A percentile compares a stretch with the other conserved stretches of the same genome.
phyloP scores from a whole-genome alignment of 441 rosid genomes.

The Euphorbia schlechtendalii region DNA sequence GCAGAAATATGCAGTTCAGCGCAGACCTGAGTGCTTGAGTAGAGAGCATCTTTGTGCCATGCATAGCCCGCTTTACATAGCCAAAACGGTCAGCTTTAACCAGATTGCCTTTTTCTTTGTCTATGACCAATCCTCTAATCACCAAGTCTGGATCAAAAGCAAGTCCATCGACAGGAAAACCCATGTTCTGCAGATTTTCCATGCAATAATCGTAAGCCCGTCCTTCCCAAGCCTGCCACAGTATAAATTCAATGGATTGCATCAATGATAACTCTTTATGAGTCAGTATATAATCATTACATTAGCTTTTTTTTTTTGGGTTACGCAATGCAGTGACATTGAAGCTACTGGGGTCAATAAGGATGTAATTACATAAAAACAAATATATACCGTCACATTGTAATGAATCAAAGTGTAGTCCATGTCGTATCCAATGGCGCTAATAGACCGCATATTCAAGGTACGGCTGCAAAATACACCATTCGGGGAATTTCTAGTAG shows the following conservation, averaged over 20 bases:
- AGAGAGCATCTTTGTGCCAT: conserved; percentile 85
- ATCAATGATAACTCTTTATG: conserved; percentile 6
- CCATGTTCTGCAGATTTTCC: conserved; percentile 79
- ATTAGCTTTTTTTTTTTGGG: background rate
- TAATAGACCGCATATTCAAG: conserved; percentile 84
- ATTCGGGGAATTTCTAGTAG: conserved; percentile 70
- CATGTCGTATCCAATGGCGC: conserved; percentile 98
- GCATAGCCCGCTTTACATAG: conserved; percentile 92
- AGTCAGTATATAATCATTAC: background rate
- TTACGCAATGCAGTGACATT: background rate
- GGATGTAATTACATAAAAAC: conserved; percentile 1
- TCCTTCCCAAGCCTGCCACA: conserved; percentile 95
- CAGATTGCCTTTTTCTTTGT: conserved; percentile 90
- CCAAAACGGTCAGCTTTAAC: conserved; percentile 98
- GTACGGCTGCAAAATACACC: conserved; percentile 96
- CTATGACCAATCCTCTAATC: conserved; percentile 94
- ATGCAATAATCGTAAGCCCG: conserved; percentile 93
- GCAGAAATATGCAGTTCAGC: conserved; percentile 9
- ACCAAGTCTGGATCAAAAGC: conserved; percentile 89
- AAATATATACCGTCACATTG: conserved; percentile 63
- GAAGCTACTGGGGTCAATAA: background rate
- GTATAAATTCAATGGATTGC: conserved; percentile 23
- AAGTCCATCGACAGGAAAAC: conserved; percentile 89
- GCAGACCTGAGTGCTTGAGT: conserved; percentile 71
- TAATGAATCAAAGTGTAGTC: conserved; percentile 97